phyloP scores from a whole-genome alignment of 116 monocot species.

The Zostera marina region DNA sequence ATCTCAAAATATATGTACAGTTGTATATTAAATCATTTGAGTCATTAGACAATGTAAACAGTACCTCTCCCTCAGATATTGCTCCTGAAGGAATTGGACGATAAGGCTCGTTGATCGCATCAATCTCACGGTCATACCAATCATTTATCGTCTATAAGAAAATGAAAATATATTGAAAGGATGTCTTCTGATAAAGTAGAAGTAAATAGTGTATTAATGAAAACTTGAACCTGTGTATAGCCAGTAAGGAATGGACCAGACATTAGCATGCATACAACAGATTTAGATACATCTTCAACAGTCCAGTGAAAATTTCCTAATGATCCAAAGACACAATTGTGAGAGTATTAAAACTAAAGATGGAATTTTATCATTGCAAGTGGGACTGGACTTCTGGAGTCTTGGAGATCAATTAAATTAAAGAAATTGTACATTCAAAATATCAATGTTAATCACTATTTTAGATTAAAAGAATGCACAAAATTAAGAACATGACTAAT shows the following conservation, averaged over 20 bases:
- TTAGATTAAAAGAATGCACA: too few relatives aligned
- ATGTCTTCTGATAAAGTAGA: too few relatives aligned
- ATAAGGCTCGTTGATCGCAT: constrained; percentile 98
- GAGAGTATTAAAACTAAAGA: too few relatives aligned
- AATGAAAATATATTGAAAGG: not conserved
- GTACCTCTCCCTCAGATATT: constrained; percentile 87
- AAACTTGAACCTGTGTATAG: constrained; percentile 63
- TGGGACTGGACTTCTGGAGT: too few relatives aligned
- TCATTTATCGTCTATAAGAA: constrained; percentile 80
- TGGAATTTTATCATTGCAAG: too few relatives aligned
- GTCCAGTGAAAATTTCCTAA: constrained; percentile 98
- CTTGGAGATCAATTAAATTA: too few relatives aligned
- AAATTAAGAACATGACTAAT: too few relatives aligned
- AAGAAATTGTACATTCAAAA: too few relatives aligned
- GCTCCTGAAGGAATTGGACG: constrained; percentile 99
- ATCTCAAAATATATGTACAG: too few relatives aligned
- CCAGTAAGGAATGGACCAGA: constrained; percentile 94
- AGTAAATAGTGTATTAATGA: too few relatives aligned
- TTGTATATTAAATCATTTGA: too few relatives aligned
- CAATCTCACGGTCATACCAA: constrained; percentile 96
- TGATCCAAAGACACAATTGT: not conserved
- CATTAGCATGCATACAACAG: constrained; percentile 95
- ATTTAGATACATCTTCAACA: constrained; percentile 82
- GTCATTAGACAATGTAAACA: not conserved
- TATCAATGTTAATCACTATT: too few relatives aligned